phyloP scores from a whole-genome alignment of 2,329 filamentous ascomycete species.

The Arthrobotrys pseudoclavata region DNA sequence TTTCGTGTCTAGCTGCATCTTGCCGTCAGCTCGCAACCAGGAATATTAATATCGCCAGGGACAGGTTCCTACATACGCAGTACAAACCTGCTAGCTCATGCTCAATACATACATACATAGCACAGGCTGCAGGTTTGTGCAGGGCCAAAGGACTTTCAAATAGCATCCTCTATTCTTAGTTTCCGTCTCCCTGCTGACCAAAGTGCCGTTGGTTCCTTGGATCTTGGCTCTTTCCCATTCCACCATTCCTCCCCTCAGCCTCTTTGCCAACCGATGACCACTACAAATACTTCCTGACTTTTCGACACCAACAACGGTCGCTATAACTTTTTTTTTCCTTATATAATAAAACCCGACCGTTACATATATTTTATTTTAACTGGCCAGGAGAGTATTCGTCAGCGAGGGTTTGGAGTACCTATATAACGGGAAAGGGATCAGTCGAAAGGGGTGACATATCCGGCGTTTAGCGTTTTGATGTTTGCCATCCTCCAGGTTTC shows the following conservation, averaged over 20 bases:
- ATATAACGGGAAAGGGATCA: constrained; percentile 26
- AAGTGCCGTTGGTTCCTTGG: constrained; percentile 24
- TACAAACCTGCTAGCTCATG: background rate
- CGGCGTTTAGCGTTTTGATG: constrained; percentile 38
- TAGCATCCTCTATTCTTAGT: constrained; percentile 22
- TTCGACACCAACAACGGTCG: background rate
- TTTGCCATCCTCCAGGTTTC: constrained; percentile 23
- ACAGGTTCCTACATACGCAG: too few relatives aligned
- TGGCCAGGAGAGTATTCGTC: background rate
- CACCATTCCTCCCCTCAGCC: constrained; percentile 26
- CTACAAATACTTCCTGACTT: constrained; percentile 42
- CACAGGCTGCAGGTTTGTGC: background rate
- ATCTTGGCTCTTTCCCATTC: constrained; percentile 33
- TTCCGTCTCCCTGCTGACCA: constrained; percentile 27
- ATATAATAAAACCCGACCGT: background rate
- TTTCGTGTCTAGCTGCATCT: constrained; percentile 15
- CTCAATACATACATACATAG: background rate
- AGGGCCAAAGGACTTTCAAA: constrained; percentile 17
- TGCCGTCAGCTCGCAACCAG: constrained; percentile 2
- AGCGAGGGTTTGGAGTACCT: constrained; percentile 18
- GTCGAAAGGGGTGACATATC: constrained; percentile 45
- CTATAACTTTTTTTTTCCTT: background rate
- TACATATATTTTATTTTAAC: background rate
- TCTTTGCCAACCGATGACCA: constrained; percentile 32
- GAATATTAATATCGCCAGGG: background rate